A percentile compares a stretch with the other conserved stretches of the same genome.
phyloP scores from a whole-genome alignment of 495 filamentous ascomycete genomes.

The Amphirosellinia nigrospora region DNA sequence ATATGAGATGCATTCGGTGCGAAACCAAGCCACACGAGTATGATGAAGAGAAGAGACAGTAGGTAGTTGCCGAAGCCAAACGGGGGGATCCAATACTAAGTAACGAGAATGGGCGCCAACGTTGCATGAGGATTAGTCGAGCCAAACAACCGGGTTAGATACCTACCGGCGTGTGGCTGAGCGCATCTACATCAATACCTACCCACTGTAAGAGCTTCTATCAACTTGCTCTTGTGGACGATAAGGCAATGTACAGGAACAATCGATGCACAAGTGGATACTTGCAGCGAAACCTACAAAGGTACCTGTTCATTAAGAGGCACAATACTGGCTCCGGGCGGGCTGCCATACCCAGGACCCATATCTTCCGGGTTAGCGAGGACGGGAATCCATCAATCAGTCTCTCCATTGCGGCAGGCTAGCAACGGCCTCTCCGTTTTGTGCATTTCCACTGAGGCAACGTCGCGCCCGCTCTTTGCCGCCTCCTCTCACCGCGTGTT shows the following conservation, averaged over 20 bases:
- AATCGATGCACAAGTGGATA: neutral
- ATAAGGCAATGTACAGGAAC: neutral
- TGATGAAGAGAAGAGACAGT: neutral
- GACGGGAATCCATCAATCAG: slow-evolving; percentile 13
- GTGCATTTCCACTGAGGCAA: slow-evolving; percentile 26
- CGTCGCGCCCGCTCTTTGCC: slow-evolving; percentile 28
- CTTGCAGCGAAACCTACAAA: neutral
- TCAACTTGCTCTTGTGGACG: slow-evolving; percentile 4
- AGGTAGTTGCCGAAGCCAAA: neutral
- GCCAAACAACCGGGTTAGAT: slow-evolving; percentile 13
- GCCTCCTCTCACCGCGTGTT: slow-evolving; percentile 15
- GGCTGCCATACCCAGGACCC: no score
- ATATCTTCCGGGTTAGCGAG: neutral
- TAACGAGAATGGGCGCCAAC: no score
- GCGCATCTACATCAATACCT: slow-evolving; percentile 2
- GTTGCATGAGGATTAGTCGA: no score
- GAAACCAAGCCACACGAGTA: neutral
- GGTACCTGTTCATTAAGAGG: no score
- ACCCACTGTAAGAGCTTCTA: neutral
- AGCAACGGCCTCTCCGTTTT: slow-evolving; percentile 39
- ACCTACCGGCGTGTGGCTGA: no score
- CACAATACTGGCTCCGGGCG: no score
- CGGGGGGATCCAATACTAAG: neutral
- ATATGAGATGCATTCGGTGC: neutral
- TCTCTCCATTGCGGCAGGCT: slow-evolving; percentile 30